Conservation (phyloP, 2,329 filamentous ascomycete species). For the Cryphonectria parasitica region DNA sequence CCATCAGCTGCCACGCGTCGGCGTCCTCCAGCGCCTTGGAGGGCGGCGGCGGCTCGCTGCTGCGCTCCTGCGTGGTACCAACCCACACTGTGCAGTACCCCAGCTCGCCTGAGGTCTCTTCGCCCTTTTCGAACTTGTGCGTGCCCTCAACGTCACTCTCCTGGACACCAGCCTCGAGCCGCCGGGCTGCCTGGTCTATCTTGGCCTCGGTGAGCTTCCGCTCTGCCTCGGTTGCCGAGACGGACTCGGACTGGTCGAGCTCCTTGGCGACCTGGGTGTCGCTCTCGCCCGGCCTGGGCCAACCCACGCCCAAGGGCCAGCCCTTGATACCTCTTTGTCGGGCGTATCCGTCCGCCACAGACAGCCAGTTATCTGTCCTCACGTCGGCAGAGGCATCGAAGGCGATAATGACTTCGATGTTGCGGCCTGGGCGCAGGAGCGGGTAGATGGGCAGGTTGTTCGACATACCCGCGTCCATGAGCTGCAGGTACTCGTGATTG, state of each 20-base stretch:
- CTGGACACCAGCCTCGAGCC: constrained; percentile 36
- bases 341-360: constrained; percentile 90
- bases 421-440: constrained; percentile 81
- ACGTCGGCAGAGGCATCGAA: constrained; percentile 96
- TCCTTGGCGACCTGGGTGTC: constrained; percentile 64
- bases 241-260: constrained; percentile 69
- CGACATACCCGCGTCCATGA: constrained; percentile 98
- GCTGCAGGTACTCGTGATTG: constrained; percentile 70
- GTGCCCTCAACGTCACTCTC: constrained; percentile 28
- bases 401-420: constrained; percentile 87
- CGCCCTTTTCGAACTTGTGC: constrained; percentile 44
- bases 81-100: constrained; percentile 97
- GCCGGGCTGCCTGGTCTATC: constrained; percentile 46
- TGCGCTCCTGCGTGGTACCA: constrained; percentile 77
- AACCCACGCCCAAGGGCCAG: constrained; percentile 94
- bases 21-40: constrained; percentile 62
- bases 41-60: constrained; percentile 52
- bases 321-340: constrained; percentile 87
- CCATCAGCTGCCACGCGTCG: constrained; percentile 70
- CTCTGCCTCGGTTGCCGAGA: constrained; percentile 63
- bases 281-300: constrained; percentile 70
- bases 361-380: constrained; percentile 93
- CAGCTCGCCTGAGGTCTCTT: constrained; percentile 62
- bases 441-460: constrained; percentile 98
- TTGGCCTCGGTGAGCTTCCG: constrained; percentile 66